Percentiles rank a stretch among this genome's conserved stretches.
Evolutionary conservation across 2,329 filamentous ascomycete species (phyloP).

Genomic region (Aspergillus ochraceoroseus): DNA sequence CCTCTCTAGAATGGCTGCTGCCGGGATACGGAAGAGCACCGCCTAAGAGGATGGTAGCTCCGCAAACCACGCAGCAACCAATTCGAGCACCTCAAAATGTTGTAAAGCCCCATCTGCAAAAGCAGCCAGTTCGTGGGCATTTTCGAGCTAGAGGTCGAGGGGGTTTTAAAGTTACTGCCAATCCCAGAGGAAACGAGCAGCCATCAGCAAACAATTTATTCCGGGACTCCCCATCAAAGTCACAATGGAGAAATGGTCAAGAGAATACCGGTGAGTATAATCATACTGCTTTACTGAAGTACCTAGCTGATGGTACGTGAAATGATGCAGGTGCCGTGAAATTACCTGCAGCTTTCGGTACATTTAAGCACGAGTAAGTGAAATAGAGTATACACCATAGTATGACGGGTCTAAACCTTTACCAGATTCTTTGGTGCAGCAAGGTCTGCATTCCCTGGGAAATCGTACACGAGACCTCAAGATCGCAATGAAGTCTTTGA

Average conservation of each 20-base stretch:
- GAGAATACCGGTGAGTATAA: slow-evolving; percentile 18
- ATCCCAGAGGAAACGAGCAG: background rate
- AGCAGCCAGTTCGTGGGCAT: slow-evolving; percentile 1
- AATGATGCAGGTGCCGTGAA: slow-evolving; percentile 14
- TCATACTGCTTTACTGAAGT: background rate
- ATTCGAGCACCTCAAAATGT: background rate
- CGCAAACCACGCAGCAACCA: background rate
- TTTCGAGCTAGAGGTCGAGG: slow-evolving; percentile 13
- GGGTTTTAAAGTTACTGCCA: slow-evolving; percentile 2
- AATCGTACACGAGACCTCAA: slow-evolving; percentile 4
- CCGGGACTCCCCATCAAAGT: slow-evolving; percentile 24
- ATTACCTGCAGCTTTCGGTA: slow-evolving; percentile 21
- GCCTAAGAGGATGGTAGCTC: background rate
- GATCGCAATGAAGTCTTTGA: slow-evolving; percentile 25
- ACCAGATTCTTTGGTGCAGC: slow-evolving; percentile 23
- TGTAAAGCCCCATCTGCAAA: slow-evolving; percentile 4
- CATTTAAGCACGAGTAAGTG: slow-evolving; percentile 25
- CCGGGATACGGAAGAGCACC: slow-evolving; percentile 20
- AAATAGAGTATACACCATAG: background rate
- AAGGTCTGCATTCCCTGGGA: slow-evolving; percentile 8
- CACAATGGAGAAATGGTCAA: slow-evolving; percentile 24
- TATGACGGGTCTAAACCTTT: background rate
- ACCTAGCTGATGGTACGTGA: background rate
- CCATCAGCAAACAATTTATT: slow-evolving; percentile 15
- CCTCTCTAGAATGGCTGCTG: slow-evolving; percentile 23